Evolutionary conservation across 2,329 filamentous ascomycete genomes (phyloP).

Genomic region (Paraconiothyrium brasiliense): DNA sequence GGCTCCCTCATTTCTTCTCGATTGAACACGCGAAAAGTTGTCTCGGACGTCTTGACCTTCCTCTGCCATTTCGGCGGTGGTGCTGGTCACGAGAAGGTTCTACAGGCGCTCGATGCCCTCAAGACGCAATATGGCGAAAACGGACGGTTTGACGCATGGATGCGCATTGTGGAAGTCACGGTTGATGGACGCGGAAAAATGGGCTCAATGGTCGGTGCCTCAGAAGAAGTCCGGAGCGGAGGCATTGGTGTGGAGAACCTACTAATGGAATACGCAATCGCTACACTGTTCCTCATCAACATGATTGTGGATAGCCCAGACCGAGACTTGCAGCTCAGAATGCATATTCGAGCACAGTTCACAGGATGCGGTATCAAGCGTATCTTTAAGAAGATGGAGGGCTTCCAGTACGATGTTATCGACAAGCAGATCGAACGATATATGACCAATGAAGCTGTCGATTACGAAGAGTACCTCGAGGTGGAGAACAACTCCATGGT

Average conservation of each 20-base stretch:
- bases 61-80: slow-evolving; percentile 93
- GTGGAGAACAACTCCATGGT: slow-evolving; percentile 89
- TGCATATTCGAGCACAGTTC: slow-evolving; percentile 95
- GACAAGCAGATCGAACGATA: slow-evolving; percentile 98
- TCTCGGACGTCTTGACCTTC: slow-evolving; percentile 96
- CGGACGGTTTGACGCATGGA: slow-evolving; percentile 97
- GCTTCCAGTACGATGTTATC: slow-evolving; percentile 96
- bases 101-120: slow-evolving; percentile 91
- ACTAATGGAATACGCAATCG: slow-evolving; percentile 98
- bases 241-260: slow-evolving; percentile 99
- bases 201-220: slow-evolving; percentile 96
- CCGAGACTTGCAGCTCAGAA: slow-evolving; percentile 85
- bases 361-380: slow-evolving; percentile 95
- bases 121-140: slow-evolving; percentile 90
- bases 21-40: slow-evolving; percentile 89
- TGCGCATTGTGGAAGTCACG: slow-evolving; percentile 97
- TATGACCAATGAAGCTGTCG: slow-evolving; percentile 92
- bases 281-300: slow-evolving; percentile 93
- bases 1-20: slow-evolving; percentile 88
- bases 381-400: slow-evolving; percentile 95
- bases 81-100: slow-evolving; percentile 89
- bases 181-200: slow-evolving; percentile 98
- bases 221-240: slow-evolving; percentile 93
- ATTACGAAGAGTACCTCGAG: slow-evolving; percentile 97
- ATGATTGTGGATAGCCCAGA: slow-evolving; percentile 94